Base-by-base conservation (phyloP, 257 asterid genomes). In the Plectranthus barbatus region DNA sequence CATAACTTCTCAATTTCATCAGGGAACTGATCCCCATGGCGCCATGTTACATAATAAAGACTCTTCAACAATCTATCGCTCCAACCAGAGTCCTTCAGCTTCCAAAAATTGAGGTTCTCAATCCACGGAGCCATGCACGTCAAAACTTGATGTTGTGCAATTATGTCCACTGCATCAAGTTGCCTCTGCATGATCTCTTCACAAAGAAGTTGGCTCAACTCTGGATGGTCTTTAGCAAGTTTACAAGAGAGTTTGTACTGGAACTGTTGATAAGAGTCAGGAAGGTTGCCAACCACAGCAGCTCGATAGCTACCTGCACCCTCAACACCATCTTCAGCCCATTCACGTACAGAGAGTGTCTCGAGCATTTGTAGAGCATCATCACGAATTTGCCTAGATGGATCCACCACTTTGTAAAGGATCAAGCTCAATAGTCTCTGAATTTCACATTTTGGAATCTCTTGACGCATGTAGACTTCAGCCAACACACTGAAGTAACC, bases 91-190 rank as follows among this genome's bases (percentile, higher is more conserved):
- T 90, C 97, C 79, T 93, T 93, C 56, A 93, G 78, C 76, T 90
- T 93, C 99, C 99, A 93, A 75, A 93, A 93, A 73, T 93, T 90
- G 57, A 93, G 95, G 78, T 93, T 93, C 74, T 93, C 99, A 33
- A 93, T 93, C 99, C 99, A 93, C 0, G 99, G 99, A 70, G 97
- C 97, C 99, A 93, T 93, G 92, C 99, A 93, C 52, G 99, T 93
- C 60, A 93, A 80, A 61, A 93, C 99, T 77, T 93, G 99, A 74
- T 93, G 99, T 71, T 93, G 99, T 33, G 99, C 99, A 60, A 93
- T 93, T 68, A 93, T 90, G 81, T 93, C 99, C 39, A 93, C 99
- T 7, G 99, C 97, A 64, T 93, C 97, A 34, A 93, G 97, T 68
- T 93, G 99, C 72, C 99, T 85, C 76, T 81, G 99, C 99, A 93